Conservation (phyloP, 1,284 basidiomycete species). For the Ustilago lituana region DNA sequence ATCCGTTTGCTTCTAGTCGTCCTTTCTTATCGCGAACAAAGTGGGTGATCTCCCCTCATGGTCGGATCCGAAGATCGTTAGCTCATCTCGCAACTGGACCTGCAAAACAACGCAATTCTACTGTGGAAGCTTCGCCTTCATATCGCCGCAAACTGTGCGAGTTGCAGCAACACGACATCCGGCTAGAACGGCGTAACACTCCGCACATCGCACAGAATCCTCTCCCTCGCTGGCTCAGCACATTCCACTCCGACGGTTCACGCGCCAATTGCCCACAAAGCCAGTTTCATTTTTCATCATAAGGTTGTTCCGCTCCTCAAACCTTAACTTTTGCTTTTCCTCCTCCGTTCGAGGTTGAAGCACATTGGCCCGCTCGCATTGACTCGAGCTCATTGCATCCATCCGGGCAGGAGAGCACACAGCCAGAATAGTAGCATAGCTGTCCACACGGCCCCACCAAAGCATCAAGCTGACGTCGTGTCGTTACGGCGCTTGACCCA, state of each 20-base stretch:
- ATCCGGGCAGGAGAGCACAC: slow-evolving; percentile 2
- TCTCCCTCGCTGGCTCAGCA: background rate
- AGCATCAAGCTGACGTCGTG: slow-evolving; percentile 1
- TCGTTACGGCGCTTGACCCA: background rate
- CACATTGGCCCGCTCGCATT: background rate
- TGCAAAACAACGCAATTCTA: slow-evolving; percentile 12
- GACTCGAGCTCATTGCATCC: slow-evolving; percentile 1
- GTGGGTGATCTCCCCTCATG: slow-evolving; percentile 7
- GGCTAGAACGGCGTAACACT: slow-evolving; percentile 8
- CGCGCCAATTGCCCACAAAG: slow-evolving; percentile 9
- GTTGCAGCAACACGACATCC: slow-evolving; percentile 21
- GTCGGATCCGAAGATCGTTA: slow-evolving; percentile 11
- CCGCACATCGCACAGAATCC: background rate
- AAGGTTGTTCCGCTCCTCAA: slow-evolving; percentile 31
- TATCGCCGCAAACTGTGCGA: slow-evolving; percentile 3
- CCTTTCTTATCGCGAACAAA: background rate
- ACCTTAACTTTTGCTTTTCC: slow-evolving; percentile 21
- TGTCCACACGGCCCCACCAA: slow-evolving; percentile 25
- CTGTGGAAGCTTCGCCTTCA: slow-evolving; percentile 15
- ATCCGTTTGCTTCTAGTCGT: background rate
- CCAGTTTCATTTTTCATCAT: slow-evolving; percentile 34
- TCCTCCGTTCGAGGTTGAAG: slow-evolving; percentile 2
- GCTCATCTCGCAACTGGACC: slow-evolving; percentile 14
- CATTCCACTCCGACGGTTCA: slow-evolving; percentile 33
- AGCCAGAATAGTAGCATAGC: background rate